Evolutionary conservation across 2,329 filamentous ascomycete genomes (phyloP).

Genomic region (Piedraia hortae): DNA sequence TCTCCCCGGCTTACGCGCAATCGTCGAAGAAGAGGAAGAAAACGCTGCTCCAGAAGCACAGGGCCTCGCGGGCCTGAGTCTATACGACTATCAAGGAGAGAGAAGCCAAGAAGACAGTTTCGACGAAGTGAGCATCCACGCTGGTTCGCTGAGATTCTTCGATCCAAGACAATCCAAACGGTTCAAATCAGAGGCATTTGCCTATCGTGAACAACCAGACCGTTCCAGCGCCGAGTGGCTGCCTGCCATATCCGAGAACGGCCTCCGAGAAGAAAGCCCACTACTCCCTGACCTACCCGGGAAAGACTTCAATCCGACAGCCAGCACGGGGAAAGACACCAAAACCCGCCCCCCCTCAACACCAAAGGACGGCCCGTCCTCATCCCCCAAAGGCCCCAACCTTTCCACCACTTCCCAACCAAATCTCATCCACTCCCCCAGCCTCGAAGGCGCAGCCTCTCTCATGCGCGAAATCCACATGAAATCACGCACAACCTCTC

Average conservation of each 20-base stretch:
- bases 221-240: too few relatives aligned
- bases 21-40: conserved; percentile 32
- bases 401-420: too few relatives aligned
- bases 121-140: conserved; percentile 11
- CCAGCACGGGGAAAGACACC: too few relatives aligned
- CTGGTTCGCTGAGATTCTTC: conserved; percentile 14
- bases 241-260: too few relatives aligned
- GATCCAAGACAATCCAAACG: conserved; percentile 18
- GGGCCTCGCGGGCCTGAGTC: conserved; percentile 34
- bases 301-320: too few relatives aligned
- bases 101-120: conserved; percentile 3
- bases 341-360: too few relatives aligned
- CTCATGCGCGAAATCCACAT: conserved; percentile 22
- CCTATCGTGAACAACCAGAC: conserved; percentile 11
- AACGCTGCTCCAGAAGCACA: conserved; percentile 22
- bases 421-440: too few relatives aligned
- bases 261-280: too few relatives aligned
- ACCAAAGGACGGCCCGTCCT: too few relatives aligned
- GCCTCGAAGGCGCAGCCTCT: conserved; percentile 21
- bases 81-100: conserved; percentile 20
- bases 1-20: conserved; percentile 13
- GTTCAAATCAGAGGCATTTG: conserved; percentile 15
- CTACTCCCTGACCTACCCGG: too few relatives aligned
- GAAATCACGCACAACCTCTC: conserved; percentile 17
- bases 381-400: too few relatives aligned